Percentiles rank a stretch among this genome's conserved stretches.
Conservation (phyloP, 495 filamentous ascomycete species). For the Hypoxylon lenormandii region DNA sequence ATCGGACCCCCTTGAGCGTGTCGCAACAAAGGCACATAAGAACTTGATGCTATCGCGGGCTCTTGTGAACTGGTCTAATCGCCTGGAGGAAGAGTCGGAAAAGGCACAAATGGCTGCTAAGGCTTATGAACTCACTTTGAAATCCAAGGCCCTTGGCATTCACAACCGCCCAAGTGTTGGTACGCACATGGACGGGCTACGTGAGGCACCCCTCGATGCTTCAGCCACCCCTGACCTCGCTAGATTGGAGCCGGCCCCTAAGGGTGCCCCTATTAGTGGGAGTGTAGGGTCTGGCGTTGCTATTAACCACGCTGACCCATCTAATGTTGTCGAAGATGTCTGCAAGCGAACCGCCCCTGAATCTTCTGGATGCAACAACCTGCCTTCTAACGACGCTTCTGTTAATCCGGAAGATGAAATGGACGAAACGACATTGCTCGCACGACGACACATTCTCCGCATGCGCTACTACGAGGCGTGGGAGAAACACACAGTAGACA, state of each 20-base stretch:
- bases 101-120: slow-evolving; percentile 49
- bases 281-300: not conserved
- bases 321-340: not conserved
- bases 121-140: slow-evolving; percentile 47
- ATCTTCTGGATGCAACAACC: not conserved
- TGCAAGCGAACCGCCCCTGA: not conserved
- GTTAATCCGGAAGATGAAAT: slow-evolving; percentile 28
- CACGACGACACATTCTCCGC: slow-evolving; percentile 74
- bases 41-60: slow-evolving; percentile 76
- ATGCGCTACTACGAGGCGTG: slow-evolving; percentile 81
- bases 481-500: slow-evolving; percentile 77
- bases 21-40: slow-evolving; percentile 71
- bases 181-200: not conserved
- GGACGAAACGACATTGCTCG: slow-evolving; percentile 66
- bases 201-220: not conserved
- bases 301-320: not conserved
- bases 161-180: slow-evolving; percentile 2
- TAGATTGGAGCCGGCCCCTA: not conserved
- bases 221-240: slow-evolving; percentile 9
- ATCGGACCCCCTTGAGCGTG: slow-evolving; percentile 69
- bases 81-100: slow-evolving; percentile 68
- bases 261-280: not conserved
- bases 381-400: slow-evolving; percentile 2
- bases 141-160: slow-evolving; percentile 46
- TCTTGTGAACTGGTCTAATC: slow-evolving; percentile 78